Percentiles rank a stretch among this genome's conserved stretches.
Evolutionary conservation across 177 flowering plant species (phyloP).

Genomic region (Vitis hybrid): DNA sequence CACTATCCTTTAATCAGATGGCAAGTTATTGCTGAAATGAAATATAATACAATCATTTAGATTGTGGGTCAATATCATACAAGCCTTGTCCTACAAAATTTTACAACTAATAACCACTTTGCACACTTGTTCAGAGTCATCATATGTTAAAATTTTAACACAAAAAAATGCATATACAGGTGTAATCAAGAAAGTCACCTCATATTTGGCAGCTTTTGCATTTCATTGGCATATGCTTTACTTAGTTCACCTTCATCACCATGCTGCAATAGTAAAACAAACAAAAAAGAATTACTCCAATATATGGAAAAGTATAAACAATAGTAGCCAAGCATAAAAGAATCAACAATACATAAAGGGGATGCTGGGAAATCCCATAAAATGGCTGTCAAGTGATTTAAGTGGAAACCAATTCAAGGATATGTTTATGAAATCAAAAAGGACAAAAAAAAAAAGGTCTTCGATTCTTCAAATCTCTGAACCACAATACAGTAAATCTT

Average conservation of each 20-base stretch:
- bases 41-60: not conserved
- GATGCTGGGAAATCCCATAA: not conserved
- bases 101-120: too few relatives aligned
- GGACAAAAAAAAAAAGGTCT: too few relatives aligned
- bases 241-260: conserved; percentile 94
- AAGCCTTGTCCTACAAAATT: too few relatives aligned
- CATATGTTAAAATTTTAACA: not conserved
- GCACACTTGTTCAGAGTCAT: not conserved
- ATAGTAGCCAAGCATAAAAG: not conserved
- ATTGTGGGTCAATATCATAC: not conserved
- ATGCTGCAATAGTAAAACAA: conserved; percentile 49
- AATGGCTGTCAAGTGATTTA: not conserved
- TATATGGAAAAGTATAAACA: not conserved
- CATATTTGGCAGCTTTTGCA: conserved; percentile 70
- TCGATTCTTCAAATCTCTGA: not conserved
- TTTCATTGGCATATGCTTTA: conserved; percentile 70
- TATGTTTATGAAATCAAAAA: too few relatives aligned
- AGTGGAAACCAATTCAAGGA: too few relatives aligned
- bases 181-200: conserved; percentile 52
- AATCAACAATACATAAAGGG: not conserved
- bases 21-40: too few relatives aligned
- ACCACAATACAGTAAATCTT: not conserved
- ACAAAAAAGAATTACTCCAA: not conserved
- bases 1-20: too few relatives aligned
- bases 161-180: not conserved